phyloP scores from a whole-genome alignment of 2,329 filamentous ascomycete species.

The Botryotinia convoluta region DNA sequence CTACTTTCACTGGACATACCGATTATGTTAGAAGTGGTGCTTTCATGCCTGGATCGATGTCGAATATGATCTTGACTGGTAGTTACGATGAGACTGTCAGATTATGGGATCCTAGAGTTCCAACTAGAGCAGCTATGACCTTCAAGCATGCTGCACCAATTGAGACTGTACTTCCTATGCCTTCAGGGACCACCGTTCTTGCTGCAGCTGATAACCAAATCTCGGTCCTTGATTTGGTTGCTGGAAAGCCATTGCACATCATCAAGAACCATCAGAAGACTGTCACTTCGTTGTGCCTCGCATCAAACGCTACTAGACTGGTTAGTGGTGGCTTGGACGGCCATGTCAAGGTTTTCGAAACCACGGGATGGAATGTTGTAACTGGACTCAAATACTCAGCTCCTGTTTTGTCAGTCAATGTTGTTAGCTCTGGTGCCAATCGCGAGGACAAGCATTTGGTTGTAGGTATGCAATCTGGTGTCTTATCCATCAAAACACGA shows the following conservation, averaged over 20 bases:
- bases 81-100: slow-evolving; percentile 94
- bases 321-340: slow-evolving; percentile 89
- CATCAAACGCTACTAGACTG: slow-evolving; percentile 75
- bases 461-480: slow-evolving; percentile 90
- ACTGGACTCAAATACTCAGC: slow-evolving; percentile 89
- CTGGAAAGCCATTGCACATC: slow-evolving; percentile 80
- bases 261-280: slow-evolving; percentile 97
- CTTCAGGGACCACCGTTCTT: slow-evolving; percentile 80
- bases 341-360: slow-evolving; percentile 96
- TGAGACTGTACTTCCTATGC: slow-evolving; percentile 83
- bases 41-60: slow-evolving; percentile 73
- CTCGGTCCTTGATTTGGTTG: slow-evolving; percentile 87
- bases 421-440: slow-evolving; percentile 65
- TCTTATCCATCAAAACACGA: slow-evolving; percentile 88
- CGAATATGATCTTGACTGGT: slow-evolving; percentile 77
- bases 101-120: slow-evolving; percentile 85
- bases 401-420: slow-evolving; percentile 79
- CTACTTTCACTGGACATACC: slow-evolving; percentile 78
- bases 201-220: slow-evolving; percentile 84
- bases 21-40: slow-evolving; percentile 89
- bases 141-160: slow-evolving; percentile 93
- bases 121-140: slow-evolving; percentile 73
- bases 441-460: slow-evolving; percentile 87
- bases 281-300: slow-evolving; percentile 81
- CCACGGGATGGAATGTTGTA: slow-evolving; percentile 92